Evolutionary conservation across 2,329 filamentous ascomycete species (phyloP), one percentile per base, ranked within the genome.

Genomic region (Phialophora macrospora): DNA sequence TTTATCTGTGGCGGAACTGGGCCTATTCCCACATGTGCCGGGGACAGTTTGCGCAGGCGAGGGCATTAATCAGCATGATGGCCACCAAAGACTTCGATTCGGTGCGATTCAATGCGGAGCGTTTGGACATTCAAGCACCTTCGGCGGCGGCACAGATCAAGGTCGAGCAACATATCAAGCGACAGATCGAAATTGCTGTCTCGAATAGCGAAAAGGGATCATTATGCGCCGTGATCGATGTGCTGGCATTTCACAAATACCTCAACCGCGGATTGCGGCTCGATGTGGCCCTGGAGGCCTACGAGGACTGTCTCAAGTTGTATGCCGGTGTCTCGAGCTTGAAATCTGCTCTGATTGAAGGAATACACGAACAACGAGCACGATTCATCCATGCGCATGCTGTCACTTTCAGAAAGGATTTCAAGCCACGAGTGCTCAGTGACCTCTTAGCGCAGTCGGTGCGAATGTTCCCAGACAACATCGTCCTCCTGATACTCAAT

Each of bases 401-500:
- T 46, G 83, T 81, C 1, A 82, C 83, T 67, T 85, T 78, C 60
- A 86, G 86, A 3, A 84, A 89, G 2, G 32, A 52, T 4, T 92
- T 90, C 77, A 88, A 88, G 60, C 89, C 91, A 4, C 80, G 82
- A 0, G 82, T 88, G 20, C 76, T 96, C 38, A 88, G 90, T 51
- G 77, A 83, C 7, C 80, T 88, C 12, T 78, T 97, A 0, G 77
- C 80, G 4, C 78, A 81, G 1, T 90, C 89, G 67, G 80, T 95
- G 24, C 72, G 73, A 0, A 74, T 79, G 6, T 96, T 93, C 74
- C 92, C 93, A 0, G 81, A 82, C 56, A 97, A 97, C 78, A 90
- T 87, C 1, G 82, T 92, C 5, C 89, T 97, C 67, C 82, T 96
- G 0, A 81, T 85, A 1, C 79, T 95, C 0, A 90, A 90, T 69